Conservation (phyloP, 2,329 filamentous ascomycete genomes). For the Coccinonectria pachysandricola region DNA sequence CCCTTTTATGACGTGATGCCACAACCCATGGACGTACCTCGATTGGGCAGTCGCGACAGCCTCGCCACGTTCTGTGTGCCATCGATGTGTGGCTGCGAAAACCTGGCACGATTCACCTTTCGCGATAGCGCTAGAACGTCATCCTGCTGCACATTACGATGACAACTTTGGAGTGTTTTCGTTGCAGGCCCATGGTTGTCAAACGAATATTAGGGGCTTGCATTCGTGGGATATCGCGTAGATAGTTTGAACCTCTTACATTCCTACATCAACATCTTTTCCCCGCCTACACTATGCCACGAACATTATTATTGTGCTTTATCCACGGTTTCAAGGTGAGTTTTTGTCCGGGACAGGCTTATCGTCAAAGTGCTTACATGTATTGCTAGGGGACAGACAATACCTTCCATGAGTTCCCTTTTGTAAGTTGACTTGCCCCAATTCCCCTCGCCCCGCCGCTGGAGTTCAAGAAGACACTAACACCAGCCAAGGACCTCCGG, state of each 20-base stretch:
- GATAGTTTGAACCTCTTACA: background rate
- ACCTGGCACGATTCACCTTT: no score
- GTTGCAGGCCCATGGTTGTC: background rate
- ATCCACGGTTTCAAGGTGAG: conserved; percentile 41
- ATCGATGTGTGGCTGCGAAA: no score
- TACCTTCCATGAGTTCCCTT: conserved; percentile 58
- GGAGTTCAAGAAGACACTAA: no score
- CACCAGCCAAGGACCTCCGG: conserved; percentile 39
- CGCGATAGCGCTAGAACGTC: conserved; percentile 10
- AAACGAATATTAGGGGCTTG: no score
- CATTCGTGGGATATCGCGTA: no score
- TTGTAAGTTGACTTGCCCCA: conserved; percentile 24
- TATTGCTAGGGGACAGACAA: conserved; percentile 51
- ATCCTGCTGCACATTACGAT: conserved; percentile 1
- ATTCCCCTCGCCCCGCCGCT: no score
- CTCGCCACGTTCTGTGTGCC: no score
- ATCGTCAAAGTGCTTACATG: background rate
- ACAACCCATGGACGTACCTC: no score
- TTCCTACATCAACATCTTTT: background rate
- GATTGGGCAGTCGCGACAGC: no score
- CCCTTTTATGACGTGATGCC: no score
- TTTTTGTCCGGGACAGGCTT: rapidly evolving
- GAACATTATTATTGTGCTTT: conserved; percentile 59
- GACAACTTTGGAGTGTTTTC: background rate
- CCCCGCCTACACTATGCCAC: conserved; percentile 32